Percentiles rank a stretch among this genome's conserved stretches.
Conservation (phyloP, 2,329 filamentous ascomycete genomes). For the Venturia aucupariae region DNA sequence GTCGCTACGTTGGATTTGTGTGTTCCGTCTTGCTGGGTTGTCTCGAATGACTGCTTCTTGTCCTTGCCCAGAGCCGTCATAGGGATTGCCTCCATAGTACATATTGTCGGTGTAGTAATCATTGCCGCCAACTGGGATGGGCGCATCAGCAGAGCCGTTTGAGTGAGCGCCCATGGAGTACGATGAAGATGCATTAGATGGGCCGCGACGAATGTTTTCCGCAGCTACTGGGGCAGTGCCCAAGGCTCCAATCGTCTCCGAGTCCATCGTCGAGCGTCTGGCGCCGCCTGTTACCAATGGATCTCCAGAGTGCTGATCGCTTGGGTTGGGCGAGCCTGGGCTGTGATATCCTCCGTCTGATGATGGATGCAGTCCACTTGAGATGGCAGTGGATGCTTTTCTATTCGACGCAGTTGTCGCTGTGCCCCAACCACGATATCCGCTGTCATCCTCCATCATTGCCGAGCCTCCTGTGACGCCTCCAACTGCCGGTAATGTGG, state of each 20-base stretch:
- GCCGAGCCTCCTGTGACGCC: constrained; percentile 51
- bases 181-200: constrained; percentile 91
- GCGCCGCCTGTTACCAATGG: constrained; percentile 38
- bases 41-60: constrained; percentile 76
- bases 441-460: constrained; percentile 69
- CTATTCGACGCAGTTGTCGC: constrained; percentile 57
- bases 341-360: constrained; percentile 46
- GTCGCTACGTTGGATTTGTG: constrained; percentile 82
- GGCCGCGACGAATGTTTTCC: constrained; percentile 72
- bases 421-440: constrained; percentile 88
- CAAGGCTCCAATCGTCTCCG: constrained; percentile 75
- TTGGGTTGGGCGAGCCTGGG: constrained; percentile 54
- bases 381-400: constrained; percentile 84
- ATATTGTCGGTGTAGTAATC: constrained; percentile 46
- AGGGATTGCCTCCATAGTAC: constrained; percentile 46
- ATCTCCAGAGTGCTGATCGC: constrained; percentile 63
- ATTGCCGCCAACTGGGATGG: constrained; percentile 37
- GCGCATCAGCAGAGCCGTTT: constrained; percentile 48
- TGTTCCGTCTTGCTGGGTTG: constrained; percentile 85
- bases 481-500: constrained; percentile 57
- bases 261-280: constrained; percentile 48
- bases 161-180: constrained; percentile 79
- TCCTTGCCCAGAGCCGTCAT: constrained; percentile 43
- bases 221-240: constrained; percentile 52
- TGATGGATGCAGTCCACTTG: constrained; percentile 57